phyloP scores from a whole-genome alignment of 768 basidiomycete species.

The Krasilnikovozyma curviuscula region DNA sequence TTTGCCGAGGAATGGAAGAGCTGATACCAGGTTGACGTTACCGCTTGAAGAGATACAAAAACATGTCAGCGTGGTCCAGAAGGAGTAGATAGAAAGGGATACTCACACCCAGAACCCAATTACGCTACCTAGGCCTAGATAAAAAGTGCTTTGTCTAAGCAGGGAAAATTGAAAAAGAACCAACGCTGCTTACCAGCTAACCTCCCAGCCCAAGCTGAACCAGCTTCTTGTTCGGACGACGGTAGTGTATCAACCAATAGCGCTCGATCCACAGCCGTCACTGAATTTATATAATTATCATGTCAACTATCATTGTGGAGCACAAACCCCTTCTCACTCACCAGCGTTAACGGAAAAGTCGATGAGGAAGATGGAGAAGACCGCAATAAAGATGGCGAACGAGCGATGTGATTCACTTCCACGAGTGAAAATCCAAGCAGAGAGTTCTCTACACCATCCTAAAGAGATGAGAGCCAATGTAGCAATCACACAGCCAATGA shows the following conservation, averaged over 20 bases:
- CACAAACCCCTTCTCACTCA: background rate
- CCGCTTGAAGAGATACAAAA: slow-evolving; percentile 35
- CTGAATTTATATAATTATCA: slow-evolving; percentile 25
- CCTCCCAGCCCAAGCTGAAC: slow-evolving; percentile 89
- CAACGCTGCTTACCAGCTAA: too few relatives aligned
- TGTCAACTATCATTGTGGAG: background rate
- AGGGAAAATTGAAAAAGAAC: too few relatives aligned
- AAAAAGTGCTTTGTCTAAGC: too few relatives aligned
- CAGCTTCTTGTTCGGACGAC: slow-evolving; percentile 50
- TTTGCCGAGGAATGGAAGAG: slow-evolving; percentile 55
- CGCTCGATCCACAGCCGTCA: slow-evolving; percentile 77
- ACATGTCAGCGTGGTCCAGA: background rate
- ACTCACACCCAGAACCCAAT: slow-evolving; percentile 73
- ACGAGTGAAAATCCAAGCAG: slow-evolving; percentile 29
- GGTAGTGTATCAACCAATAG: slow-evolving; percentile 73
- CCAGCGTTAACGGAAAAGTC: slow-evolving; percentile 33
- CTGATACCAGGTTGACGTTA: slow-evolving; percentile 49
- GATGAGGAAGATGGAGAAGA: slow-evolving; percentile 46
- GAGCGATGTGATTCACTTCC: slow-evolving; percentile 20
- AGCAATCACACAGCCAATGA: slow-evolving; percentile 48
- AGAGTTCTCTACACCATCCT: slow-evolving; percentile 58
- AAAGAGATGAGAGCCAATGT: slow-evolving; percentile 55
- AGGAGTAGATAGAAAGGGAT: background rate
- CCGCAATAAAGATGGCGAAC: slow-evolving; percentile 47
- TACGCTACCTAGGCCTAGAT: slow-evolving; percentile 65